A percentile compares a stretch with the other conserved stretches of the same genome.
phyloP scores from a whole-genome alignment of 139 green algal genomes.

The Coelastrella sp. region DNA sequence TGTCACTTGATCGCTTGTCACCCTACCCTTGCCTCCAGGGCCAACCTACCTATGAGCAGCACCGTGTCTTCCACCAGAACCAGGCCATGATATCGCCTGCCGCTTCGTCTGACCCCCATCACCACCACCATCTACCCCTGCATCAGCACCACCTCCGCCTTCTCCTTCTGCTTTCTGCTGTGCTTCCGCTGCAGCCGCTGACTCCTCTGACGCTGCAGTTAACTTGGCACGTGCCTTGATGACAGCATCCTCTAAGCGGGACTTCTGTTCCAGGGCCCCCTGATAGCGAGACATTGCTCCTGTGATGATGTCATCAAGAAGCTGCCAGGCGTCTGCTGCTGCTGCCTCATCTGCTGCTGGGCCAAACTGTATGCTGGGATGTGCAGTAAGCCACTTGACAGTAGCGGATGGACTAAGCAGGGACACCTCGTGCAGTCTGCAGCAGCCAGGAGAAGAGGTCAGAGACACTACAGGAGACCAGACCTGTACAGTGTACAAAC shows the following conservation, averaged over 20 bases:
- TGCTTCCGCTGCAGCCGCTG: conserved; percentile 11
- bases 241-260: not conserved
- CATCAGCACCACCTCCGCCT: not conserved
- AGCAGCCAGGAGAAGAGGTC: too few relatives aligned
- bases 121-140: not conserved
- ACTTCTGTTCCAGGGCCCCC: not conserved
- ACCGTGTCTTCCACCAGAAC: not conserved
- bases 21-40: too few relatives aligned
- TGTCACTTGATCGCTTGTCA: too few relatives aligned
- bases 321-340: conserved; percentile 5
- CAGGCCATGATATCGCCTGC: conserved; percentile 35
- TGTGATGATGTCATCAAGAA: not conserved
- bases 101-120: not conserved
- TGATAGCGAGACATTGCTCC: conserved; percentile 4
- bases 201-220: conserved; percentile 21
- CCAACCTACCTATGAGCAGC: not conserved
- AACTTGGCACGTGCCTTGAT: not conserved
- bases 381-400: conserved; percentile 1
- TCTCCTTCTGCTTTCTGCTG: conserved; percentile 30
- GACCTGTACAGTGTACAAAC: too few relatives aligned
- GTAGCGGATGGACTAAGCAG: conserved; percentile 2
- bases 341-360: conserved; percentile 29
- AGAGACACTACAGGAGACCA: too few relatives aligned
- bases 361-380: not conserved
- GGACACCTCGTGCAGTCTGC: conserved; percentile 37